Evolutionary conservation across 441 rosid genomes (phyloP), one percentile per base, ranked within the genome.

Genomic region (Corymbia calophylla): DNA sequence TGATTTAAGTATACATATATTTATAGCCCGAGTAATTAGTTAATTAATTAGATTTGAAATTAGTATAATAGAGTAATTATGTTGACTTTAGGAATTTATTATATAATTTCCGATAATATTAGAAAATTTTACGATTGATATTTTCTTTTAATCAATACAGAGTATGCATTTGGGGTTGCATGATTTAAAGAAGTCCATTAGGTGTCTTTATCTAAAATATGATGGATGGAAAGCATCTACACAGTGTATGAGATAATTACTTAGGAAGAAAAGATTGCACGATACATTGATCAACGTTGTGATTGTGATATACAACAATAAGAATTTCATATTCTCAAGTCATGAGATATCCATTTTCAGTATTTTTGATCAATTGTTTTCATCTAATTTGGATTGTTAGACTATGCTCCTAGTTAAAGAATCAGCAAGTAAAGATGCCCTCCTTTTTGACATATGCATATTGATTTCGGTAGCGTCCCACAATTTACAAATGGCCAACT

Each of bases 141-240:
- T 56, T 8, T 56, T 27, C 23, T 23, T 56, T 56, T 56, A 56
- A 56, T 56, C 0, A 56, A 56, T 0, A 56, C 3, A 23, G 0
- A 56, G 29, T 56, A 56, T 5, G 9, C 6, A 56, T 56, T 23
- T 56, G 1, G 62, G 62, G 13, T 56, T 56, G 13, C 29, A 23
- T 23, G 62, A 56, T 12, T 23, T 56, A 56, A 56, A 12, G 29
- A 3, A 56, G 62, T 11, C 62, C 13, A 56, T 56, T 56, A 56
- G 0, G 3, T 12, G 23, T 21, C 1, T 56, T 56, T 0, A 27
- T 56, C 29, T 2, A 56, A 56, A 56, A 2, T 27, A 56, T 56
- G n/a, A n/a, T n/a, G n/a, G 62, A 56, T 56, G 12, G 5, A 56
- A 56, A 56, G 27, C 62, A 55, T 55, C 27, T 55, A 55, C 12